Evolutionary conservation across 1,284 basidiomycete species (phyloP).

Genomic region (Pterula multifida): DNA sequence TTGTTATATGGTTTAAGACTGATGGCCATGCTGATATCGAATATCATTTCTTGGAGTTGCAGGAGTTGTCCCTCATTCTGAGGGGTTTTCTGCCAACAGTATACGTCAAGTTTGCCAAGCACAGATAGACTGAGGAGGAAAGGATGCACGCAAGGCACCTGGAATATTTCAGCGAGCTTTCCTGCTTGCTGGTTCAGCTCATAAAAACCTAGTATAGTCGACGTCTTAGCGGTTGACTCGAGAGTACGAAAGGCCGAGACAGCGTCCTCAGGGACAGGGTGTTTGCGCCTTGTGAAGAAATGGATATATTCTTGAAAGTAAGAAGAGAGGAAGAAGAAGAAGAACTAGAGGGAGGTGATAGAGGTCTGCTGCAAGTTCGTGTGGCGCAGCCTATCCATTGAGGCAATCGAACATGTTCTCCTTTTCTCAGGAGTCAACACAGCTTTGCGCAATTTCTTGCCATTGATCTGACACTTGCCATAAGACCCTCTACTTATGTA

Average conservation of each 20-base stretch:
- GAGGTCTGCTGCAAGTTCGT: too few species aligned
- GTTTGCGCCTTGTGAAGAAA: too few species aligned
- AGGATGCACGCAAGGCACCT: not conserved
- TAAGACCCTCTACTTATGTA: too few species aligned
- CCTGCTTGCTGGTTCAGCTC: not conserved
- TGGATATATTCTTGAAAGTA: too few species aligned
- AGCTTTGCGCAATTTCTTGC: too few species aligned
- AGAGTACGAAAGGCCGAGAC: not conserved
- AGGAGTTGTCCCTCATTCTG: not conserved
- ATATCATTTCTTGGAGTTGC: not conserved
- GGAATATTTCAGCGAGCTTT: not conserved
- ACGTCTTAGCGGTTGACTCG: not conserved
- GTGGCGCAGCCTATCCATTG: too few species aligned
- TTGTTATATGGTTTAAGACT: too few species aligned
- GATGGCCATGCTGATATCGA: not conserved
- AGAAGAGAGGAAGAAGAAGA: too few species aligned
- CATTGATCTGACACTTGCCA: too few species aligned
- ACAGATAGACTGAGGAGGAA: not conserved
- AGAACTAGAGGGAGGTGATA: too few species aligned
- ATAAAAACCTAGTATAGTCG: not conserved
- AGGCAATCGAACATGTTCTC: too few species aligned
- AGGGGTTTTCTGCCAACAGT: not conserved
- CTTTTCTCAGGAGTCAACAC: too few species aligned
- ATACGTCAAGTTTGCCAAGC: not conserved
- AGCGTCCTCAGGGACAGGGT: not conserved